A percentile compares a stretch with the other conserved stretches of the same genome.
Conservation (phyloP, 73 alveolate genomes). For the Uronychia binucleata region DNA sequence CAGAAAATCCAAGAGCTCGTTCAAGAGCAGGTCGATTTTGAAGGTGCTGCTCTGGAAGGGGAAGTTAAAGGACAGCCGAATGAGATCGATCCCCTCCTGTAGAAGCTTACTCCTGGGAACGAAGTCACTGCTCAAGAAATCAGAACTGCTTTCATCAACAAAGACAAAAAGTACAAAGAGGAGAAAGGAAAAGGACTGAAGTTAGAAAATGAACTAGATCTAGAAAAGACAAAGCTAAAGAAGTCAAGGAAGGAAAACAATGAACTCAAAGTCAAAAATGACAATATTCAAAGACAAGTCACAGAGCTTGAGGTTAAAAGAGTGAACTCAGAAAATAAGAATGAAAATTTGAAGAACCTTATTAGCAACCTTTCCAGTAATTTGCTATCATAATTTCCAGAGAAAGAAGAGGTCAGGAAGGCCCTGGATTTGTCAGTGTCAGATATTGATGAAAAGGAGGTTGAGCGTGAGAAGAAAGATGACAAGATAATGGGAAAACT, state of each 20-base stretch:
- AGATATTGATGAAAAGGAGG: constrained; percentile 14
- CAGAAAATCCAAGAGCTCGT: neutral
- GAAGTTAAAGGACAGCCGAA: too few species aligned
- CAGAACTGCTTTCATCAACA: neutral
- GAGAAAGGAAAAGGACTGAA: constrained; percentile 2
- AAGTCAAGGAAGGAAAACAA: neutral
- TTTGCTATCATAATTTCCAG: neutral
- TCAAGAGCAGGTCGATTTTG: neutral
- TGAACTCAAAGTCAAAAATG: neutral
- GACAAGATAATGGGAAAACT: neutral
- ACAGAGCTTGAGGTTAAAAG: neutral
- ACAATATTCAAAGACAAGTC: neutral
- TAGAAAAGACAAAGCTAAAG: constrained; percentile 19
- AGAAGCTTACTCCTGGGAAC: neutral
- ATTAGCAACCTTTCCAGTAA: neutral
- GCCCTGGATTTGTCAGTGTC: constrained; percentile 22
- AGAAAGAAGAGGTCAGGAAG: constrained; percentile 4
- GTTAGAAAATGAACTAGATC: constrained; percentile 4
- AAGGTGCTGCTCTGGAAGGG: neutral
- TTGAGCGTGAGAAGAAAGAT: neutral
- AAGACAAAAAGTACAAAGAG: neutral
- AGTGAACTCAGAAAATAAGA: neutral
- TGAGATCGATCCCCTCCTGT: neutral
- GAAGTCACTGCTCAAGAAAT: neutral
- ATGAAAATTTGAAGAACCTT: neutral